Conservation (phyloP, 2,329 filamentous ascomycete species). For the Aspergillus amoenus region DNA sequence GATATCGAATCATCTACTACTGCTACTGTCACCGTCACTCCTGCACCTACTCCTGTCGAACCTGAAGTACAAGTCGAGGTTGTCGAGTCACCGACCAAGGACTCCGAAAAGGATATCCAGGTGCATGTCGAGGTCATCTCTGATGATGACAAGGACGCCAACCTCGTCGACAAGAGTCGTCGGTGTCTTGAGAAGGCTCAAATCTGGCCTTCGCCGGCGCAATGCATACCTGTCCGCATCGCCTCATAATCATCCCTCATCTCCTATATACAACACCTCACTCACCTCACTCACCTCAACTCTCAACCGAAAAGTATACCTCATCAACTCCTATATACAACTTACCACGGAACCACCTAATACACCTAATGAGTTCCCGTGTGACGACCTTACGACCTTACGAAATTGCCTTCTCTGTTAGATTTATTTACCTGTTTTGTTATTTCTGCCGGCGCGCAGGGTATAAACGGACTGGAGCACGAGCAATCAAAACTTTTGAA, state of each 20-base stretch:
- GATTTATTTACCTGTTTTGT: neutral
- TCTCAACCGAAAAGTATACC: neutral
- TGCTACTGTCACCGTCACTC: neutral
- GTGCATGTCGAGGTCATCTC: conserved; percentile 18
- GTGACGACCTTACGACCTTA: neutral
- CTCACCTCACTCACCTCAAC: neutral
- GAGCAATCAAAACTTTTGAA: neutral
- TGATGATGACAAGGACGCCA: conserved; percentile 14
- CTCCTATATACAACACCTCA: neutral
- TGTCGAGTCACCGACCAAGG: neutral
- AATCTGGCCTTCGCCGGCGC: conserved; percentile 26
- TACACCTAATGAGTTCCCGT: conserved; percentile 3
- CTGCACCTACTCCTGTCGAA: neutral
- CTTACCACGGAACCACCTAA: conserved; percentile 1
- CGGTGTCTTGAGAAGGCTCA: conserved; percentile 28
- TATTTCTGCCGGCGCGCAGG: neutral
- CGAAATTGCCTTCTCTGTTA: neutral
- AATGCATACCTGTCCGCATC: conserved; percentile 24
- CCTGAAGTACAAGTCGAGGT: conserved; percentile 15
- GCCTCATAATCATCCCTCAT: conserved; percentile 10
- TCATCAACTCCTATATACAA: neutral
- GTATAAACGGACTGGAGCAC: conserved; percentile 2
- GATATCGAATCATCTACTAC: neutral
- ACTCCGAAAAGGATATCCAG: conserved; percentile 11
- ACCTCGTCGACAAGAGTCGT: conserved; percentile 28